Conservation (phyloP, 345 rosid species). For the Sapria himalayana region DNA sequence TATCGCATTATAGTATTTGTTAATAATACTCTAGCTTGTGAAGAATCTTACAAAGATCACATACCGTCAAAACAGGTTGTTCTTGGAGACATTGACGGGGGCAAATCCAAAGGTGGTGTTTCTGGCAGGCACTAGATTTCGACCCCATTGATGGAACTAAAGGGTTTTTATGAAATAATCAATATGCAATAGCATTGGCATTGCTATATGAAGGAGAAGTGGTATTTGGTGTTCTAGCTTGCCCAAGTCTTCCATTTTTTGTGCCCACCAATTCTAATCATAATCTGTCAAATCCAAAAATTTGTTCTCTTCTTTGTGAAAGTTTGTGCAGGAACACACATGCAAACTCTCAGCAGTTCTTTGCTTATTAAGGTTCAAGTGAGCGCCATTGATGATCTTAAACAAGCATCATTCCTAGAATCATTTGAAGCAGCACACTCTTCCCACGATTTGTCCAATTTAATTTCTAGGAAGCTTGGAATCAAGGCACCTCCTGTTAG, state of each 20-base stretch:
- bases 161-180: slow-evolving; percentile 89
- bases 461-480: slow-evolving; percentile 85
- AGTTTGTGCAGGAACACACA: slow-evolving; percentile 56
- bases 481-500: slow-evolving; percentile 78
- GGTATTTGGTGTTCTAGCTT: slow-evolving; percentile 77
- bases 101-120: slow-evolving; percentile 82
- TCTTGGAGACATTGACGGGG: slow-evolving; percentile 50
- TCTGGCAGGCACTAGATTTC: slow-evolving; percentile 87
- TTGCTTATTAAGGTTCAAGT: slow-evolving; percentile 52
- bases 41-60: slow-evolving; percentile 26
- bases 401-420: slow-evolving; percentile 83
- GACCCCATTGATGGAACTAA: slow-evolving; percentile 98
- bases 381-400: slow-evolving; percentile 43
- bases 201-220: slow-evolving; percentile 82
- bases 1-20: slow-evolving; percentile 66
- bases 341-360: slow-evolving; percentile 51
- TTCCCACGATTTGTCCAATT: slow-evolving; percentile 43
- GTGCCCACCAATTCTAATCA: slow-evolving; percentile 27
- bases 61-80: slow-evolving; percentile 46
- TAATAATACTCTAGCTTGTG: slow-evolving; percentile 46
- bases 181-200: slow-evolving; percentile 80
- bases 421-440: slow-evolving; percentile 83
- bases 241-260: slow-evolving; percentile 90
- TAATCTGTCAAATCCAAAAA: slow-evolving; percentile 15
- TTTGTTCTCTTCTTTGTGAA: slow-evolving; percentile 67